phyloP scores from a whole-genome alignment of 805 yeast species.

The Metschnikowia chrysomelidarum region DNA sequence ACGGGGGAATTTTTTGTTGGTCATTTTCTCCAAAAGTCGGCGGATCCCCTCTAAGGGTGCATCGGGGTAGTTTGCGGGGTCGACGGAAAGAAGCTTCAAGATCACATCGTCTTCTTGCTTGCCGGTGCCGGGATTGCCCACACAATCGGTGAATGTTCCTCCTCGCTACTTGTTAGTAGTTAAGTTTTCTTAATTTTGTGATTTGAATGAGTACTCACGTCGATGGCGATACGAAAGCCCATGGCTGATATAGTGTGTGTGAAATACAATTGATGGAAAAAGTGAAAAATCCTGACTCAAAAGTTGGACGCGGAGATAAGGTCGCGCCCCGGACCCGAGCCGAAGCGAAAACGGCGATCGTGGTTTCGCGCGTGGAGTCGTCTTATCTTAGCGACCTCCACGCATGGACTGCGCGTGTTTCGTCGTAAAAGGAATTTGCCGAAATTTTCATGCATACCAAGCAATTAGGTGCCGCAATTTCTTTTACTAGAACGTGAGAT shows the following conservation, averaged over 20 bases:
- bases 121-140: slow-evolving; percentile 21
- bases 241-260: slow-evolving; percentile 6
- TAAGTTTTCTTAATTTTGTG: not conserved
- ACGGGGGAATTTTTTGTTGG: slow-evolving; percentile 15
- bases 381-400: too few species aligned
- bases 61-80: slow-evolving; percentile 20
- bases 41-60: slow-evolving; percentile 22
- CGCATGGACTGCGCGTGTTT: too few species aligned
- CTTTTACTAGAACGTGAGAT: too few species aligned
- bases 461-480: too few species aligned
- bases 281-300: too few species aligned
- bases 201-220: slow-evolving; percentile 13
- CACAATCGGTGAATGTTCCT: slow-evolving; percentile 22
- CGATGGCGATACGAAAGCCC: slow-evolving; percentile 22
- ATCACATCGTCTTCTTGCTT: slow-evolving; percentile 19
- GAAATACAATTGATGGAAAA: too few species aligned
- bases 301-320: too few species aligned
- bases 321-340: too few species aligned
- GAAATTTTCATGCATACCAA: too few species aligned
- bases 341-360: too few species aligned
- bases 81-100: slow-evolving; percentile 19
- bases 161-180: slow-evolving; percentile 19
- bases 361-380: too few species aligned
- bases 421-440: too few species aligned
- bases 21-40: slow-evolving; percentile 16